Percentiles rank a stretch among this genome's conserved stretches.
Evolutionary conservation across 2,329 filamentous ascomycete species (phyloP).

Genomic region (Fusarium kyushuense): DNA sequence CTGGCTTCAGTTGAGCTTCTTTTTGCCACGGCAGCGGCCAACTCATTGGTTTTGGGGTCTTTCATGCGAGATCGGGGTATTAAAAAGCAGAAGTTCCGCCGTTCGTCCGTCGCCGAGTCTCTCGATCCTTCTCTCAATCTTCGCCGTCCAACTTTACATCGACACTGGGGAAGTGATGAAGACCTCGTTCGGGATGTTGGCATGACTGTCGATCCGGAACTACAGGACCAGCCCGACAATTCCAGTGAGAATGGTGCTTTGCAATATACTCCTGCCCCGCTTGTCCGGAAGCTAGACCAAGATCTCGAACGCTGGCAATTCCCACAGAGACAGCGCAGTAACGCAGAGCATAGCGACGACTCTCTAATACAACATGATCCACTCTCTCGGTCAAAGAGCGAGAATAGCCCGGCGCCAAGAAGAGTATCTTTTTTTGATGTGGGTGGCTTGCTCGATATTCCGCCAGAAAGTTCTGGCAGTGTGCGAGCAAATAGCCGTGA

Average conservation of each 20-base stretch:
- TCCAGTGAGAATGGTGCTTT: constrained; percentile 47
- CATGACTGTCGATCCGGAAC: constrained; percentile 69
- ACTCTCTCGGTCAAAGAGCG: constrained; percentile 45
- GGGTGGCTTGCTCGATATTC: constrained; percentile 76
- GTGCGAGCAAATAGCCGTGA: constrained; percentile 57
- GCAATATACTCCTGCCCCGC: constrained; percentile 54
- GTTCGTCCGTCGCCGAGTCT: constrained; percentile 72
- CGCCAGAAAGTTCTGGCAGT: constrained; percentile 50
- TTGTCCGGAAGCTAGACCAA: constrained; percentile 49
- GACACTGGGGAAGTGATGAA: constrained; percentile 89
- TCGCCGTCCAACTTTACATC: constrained; percentile 65
- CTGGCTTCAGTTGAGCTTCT: constrained; percentile 91
- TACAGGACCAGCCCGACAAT: constrained; percentile 56
- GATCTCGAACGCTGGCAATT: constrained; percentile 63
- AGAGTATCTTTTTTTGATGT: constrained; percentile 87
- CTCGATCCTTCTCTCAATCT: constrained; percentile 61
- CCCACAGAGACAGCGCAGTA: constrained; percentile 55
- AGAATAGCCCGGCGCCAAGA: constrained; percentile 41
- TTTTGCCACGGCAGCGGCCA: constrained; percentile 87
- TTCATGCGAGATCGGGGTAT: constrained; percentile 91
- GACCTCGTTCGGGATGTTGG: constrained; percentile 87
- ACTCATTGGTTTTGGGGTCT: constrained; percentile 89
- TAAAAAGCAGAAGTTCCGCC: constrained; percentile 88
- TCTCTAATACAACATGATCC: constrained; percentile 56
- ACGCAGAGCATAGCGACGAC: constrained; percentile 59